These are phyloP conservation scores for Vararia minispora DNA, from an alignment of 768 basidiomycete genomes.

Conservation along the genomic window DNA sequence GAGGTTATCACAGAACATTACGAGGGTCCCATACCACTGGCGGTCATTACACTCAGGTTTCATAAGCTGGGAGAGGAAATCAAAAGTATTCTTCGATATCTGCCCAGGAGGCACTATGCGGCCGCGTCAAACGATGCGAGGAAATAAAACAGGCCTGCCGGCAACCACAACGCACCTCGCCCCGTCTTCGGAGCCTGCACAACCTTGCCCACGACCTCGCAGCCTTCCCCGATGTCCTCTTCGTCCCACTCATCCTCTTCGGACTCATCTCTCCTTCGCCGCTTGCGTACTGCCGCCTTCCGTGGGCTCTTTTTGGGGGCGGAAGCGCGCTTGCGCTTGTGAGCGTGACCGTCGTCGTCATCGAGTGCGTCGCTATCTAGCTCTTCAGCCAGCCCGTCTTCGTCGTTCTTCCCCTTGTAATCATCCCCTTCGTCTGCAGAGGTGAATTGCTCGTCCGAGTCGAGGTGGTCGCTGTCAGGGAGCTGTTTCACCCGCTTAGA, in stretches of 20 bases:
- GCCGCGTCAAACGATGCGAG: background rate
- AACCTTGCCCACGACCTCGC: slow-evolving; percentile 63
- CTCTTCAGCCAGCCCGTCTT: slow-evolving; percentile 18
- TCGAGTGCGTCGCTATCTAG: slow-evolving; percentile 27
- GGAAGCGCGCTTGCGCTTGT: slow-evolving; percentile 22
- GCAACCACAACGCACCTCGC: slow-evolving; percentile 40
- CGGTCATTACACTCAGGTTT: slow-evolving; percentile 77
- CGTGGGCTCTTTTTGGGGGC: slow-evolving; percentile 6
- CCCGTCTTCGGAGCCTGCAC: slow-evolving; percentile 77
- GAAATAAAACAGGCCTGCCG: background rate
- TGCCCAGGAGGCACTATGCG: slow-evolving; percentile 69
- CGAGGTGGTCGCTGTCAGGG: no score
- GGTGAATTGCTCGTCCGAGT: no score
- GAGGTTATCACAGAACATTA: background rate
- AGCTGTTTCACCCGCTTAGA: no score
- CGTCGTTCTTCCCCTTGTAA: slow-evolving; percentile 17
- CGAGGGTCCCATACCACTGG: slow-evolving; percentile 44
- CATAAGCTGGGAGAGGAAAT: slow-evolving; percentile 61
- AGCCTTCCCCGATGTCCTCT: slow-evolving; percentile 45
- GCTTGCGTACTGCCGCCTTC: slow-evolving; percentile 12
- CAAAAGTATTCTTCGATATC: slow-evolving; percentile 76
- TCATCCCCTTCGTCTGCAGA: slow-evolving; percentile 4
- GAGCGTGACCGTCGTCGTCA: slow-evolving; percentile 17
- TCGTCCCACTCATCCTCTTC: slow-evolving; percentile 32
- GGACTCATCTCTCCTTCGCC: slow-evolving; percentile 18